Evolutionary conservation across 2,329 filamentous ascomycete genomes (phyloP), one percentile per base, ranked within the genome.

Genomic region (Metarhizium brunneum): DNA sequence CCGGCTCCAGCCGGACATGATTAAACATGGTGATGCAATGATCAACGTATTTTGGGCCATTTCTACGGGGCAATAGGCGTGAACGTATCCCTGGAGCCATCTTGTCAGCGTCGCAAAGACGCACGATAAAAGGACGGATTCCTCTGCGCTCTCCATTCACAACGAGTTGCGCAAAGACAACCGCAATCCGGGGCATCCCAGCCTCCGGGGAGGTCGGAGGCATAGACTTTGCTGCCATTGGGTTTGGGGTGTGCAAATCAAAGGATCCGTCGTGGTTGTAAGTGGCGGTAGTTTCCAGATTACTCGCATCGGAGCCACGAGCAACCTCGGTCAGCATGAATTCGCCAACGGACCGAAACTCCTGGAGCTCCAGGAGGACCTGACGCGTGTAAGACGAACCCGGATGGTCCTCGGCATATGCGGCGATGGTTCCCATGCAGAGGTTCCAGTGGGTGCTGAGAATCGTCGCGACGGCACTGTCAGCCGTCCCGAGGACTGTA

Each of bases 271-370:
- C 64, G 3, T 63, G 52, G 2, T 66, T 58, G 5, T 68, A 54
- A 2, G 67, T 72, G 6, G 69, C 71, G 0, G 64, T 71, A 2
- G 71, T 73, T 55, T 73, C 66, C 4, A 74, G 51, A 36, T 73
- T 72, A 2, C 62, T 60, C 2, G 70, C 69, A 57, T 74, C 71
- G 3, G 73, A 61, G 1, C 71, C 71, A 54, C 73, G 71, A 1
- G 69, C 69, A 5, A 72, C 55, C 54, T 75, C 71, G 0, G 70
- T 74, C 2, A 74, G 62, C 62, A 74, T 63, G 53, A 71, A 75
- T 50, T 71, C 63, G 29, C 66, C 65, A 42, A 59, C 63, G 32
- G 60, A 16, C 2, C 65, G 58, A 54, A 68, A 68, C 1, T 42
- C 59, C 8, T 60, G 45, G 6, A 62, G 57, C 29, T 59, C 51